A percentile compares a stretch with the other conserved stretches of the same genome.
phyloP scores from a whole-genome alignment of 2,329 filamentous ascomycete genomes.

The Diaporthe humulicola region DNA sequence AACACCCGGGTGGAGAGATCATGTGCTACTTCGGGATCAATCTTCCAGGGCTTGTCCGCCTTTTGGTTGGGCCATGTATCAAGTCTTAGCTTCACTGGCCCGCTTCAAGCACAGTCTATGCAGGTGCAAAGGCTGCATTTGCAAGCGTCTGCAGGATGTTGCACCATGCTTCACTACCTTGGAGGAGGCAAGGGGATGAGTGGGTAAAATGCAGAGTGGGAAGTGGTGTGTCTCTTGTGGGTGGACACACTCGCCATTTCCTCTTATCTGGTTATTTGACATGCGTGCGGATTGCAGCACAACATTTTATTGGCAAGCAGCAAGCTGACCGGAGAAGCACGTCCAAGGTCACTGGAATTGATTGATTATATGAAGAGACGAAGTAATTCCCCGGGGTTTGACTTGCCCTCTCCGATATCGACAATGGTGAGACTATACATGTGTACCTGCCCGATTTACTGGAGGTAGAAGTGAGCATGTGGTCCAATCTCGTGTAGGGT shows the following conservation, averaged over 20 bases:
- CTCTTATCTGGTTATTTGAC: neutral
- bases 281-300: neutral
- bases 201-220: neutral
- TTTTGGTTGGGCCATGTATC: neutral
- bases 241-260: neutral
- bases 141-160: neutral
- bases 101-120: neutral
- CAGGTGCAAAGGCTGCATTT: neutral
- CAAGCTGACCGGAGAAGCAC: neutral
- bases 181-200: neutral
- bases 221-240: neutral
- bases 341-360: no score
- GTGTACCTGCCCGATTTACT: no score
- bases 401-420: neutral
- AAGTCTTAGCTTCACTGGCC: neutral
- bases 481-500: no score
- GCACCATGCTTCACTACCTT: no score
- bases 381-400: no score
- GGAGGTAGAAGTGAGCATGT: neutral
- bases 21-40: neutral
- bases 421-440: neutral
- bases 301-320: neutral
- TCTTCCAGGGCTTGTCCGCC: neutral
- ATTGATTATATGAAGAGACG: no score
- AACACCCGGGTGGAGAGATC: neutral